Evolutionary conservation across 2,329 filamentous ascomycete species (phyloP).

Genomic region (Aureobasidium sp.): DNA sequence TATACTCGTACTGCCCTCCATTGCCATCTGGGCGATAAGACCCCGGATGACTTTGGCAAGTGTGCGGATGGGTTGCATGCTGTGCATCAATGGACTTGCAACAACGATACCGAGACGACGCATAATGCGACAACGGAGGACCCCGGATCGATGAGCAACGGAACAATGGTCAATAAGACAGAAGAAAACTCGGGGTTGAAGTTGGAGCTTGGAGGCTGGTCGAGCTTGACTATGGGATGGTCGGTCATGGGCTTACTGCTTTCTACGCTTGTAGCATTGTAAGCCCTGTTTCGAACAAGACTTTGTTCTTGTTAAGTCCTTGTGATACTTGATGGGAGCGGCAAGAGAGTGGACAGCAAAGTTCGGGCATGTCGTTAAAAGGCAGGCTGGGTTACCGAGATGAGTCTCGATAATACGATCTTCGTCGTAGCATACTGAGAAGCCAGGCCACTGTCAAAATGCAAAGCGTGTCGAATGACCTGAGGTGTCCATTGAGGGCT

Average conservation of each 20-base stretch:
- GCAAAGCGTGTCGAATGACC: background rate
- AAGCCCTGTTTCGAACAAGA: background rate
- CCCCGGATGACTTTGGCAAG: background rate
- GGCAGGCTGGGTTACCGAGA: no score
- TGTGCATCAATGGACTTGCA: background rate
- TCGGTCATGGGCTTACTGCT: background rate
- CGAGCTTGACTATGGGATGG: background rate
- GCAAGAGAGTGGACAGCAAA: no score
- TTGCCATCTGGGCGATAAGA: background rate
- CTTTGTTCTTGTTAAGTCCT: no score
- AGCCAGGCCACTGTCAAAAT: background rate
- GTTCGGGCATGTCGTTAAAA: no score
- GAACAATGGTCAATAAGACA: background rate
- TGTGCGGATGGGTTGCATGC: background rate
- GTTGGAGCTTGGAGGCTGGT: background rate
- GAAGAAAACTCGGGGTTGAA: background rate
- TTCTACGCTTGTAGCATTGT: background rate
- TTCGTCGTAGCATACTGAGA: background rate
- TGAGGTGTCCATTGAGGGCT: background rate
- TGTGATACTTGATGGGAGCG: no score
- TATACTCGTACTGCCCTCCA: background rate
- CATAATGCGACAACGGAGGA: background rate
- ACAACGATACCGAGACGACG: background rate
- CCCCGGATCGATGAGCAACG: background rate
- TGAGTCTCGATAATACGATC: background rate